These are phyloP conservation scores for Podospora comata DNA, from an alignment of 495 filamentous ascomycete genomes.

Conservation along the genomic window DNA sequence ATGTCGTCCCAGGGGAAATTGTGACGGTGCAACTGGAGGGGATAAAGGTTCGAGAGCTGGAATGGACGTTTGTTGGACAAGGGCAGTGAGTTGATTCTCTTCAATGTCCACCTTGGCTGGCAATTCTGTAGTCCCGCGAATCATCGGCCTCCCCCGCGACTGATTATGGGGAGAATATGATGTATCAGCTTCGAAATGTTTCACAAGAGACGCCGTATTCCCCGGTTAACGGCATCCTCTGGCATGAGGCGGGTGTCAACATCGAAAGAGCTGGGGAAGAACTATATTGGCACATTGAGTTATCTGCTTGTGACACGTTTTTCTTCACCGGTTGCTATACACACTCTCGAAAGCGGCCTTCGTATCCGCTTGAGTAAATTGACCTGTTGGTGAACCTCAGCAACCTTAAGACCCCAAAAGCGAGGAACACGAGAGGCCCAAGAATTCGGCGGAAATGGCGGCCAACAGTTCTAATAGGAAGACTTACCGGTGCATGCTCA, in stretches of 20 bases:
- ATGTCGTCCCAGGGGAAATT: constrained; percentile 44
- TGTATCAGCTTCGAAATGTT: background rate
- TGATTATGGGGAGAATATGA: background rate
- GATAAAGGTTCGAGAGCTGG: constrained; percentile 13
- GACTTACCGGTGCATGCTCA: background rate
- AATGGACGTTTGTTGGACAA: constrained; percentile 29
- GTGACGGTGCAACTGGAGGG: constrained; percentile 31
- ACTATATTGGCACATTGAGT: background rate
- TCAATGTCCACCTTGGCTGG: no score
- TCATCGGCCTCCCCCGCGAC: no score
- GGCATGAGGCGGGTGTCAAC: background rate
- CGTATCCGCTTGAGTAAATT: background rate
- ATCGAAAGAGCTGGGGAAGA: background rate
- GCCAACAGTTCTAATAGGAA: background rate
- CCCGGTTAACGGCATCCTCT: background rate
- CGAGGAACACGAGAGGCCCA: background rate
- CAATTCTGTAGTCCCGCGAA: no score
- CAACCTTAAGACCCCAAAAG: background rate
- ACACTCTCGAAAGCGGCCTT: background rate
- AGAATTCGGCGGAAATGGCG: background rate
- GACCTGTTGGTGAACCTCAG: background rate
- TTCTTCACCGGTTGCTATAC: background rate
- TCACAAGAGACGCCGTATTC: background rate
- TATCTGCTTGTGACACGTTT: background rate
- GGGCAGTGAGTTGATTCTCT: background rate